Percentiles rank a stretch among this genome's conserved stretches.
Conservation (phyloP, 1,284 basidiomycete species). For the Pisolithus thermaeus region DNA sequence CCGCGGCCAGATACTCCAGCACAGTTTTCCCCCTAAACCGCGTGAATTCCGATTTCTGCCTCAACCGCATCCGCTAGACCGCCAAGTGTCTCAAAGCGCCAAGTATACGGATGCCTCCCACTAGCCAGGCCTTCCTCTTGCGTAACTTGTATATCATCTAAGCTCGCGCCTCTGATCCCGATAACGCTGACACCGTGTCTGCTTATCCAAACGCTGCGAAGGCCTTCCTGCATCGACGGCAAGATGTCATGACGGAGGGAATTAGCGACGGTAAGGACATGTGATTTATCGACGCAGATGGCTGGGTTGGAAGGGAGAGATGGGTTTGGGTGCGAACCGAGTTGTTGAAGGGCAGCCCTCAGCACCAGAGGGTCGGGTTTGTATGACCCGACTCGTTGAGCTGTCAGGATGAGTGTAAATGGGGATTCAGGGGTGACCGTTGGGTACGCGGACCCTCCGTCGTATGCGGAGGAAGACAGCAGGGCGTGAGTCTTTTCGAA, state of each 20-base stretch:
- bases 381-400: slow-evolving; percentile 50
- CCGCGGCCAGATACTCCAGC: neutral
- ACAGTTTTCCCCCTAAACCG: neutral
- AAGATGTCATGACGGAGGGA: slow-evolving; percentile 55
- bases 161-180: slow-evolving; percentile 19
- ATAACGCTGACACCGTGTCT: slow-evolving; percentile 43
- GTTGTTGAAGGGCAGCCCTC: slow-evolving; percentile 41
- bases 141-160: neutral
- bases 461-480: slow-evolving; percentile 37
- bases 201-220: slow-evolving; percentile 60
- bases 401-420: slow-evolving; percentile 61
- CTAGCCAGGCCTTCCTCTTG: slow-evolving; percentile 16
- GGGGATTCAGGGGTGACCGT: slow-evolving; percentile 46
- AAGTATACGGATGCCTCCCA: slow-evolving; percentile 32
- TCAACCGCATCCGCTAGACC: slow-evolving; percentile 52
- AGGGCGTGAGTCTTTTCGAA: slow-evolving; percentile 55
- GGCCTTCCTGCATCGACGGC: slow-evolving; percentile 44
- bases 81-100: slow-evolving; percentile 51
- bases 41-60: slow-evolving; percentile 21
- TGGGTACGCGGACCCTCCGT: slow-evolving; percentile 26
- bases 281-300: slow-evolving; percentile 37
- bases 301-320: slow-evolving; percentile 29
- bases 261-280: slow-evolving; percentile 53
- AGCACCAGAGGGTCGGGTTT: slow-evolving; percentile 49
- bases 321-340: slow-evolving; percentile 20